Evolutionary conservation across 495 filamentous ascomycete species (phyloP).

Genomic region (Emericellopsis terricola): DNA sequence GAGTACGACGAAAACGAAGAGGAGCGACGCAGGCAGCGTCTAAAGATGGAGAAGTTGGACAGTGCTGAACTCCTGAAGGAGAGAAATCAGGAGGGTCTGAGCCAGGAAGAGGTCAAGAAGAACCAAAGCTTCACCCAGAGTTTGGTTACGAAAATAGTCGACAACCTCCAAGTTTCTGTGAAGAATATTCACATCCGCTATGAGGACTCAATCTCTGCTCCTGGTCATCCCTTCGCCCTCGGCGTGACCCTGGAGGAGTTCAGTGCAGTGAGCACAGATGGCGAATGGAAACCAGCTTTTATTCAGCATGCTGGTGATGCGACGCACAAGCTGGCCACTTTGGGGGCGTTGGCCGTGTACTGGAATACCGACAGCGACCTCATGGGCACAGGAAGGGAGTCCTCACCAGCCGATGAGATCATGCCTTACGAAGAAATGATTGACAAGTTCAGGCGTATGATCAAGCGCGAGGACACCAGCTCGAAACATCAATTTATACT

Average conservation of each 20-base stretch:
- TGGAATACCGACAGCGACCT: slow-evolving; percentile 91
- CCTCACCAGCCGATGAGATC: slow-evolving; percentile 32
- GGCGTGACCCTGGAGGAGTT: slow-evolving; percentile 87
- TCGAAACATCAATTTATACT: slow-evolving; percentile 77
- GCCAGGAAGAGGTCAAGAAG: slow-evolving; percentile 81
- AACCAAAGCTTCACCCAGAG: slow-evolving; percentile 94
- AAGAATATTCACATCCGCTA: slow-evolving; percentile 97
- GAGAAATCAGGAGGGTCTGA: slow-evolving; percentile 80
- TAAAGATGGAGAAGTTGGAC: slow-evolving; percentile 96
- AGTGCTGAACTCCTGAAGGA: slow-evolving; percentile 89
- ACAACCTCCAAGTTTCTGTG: slow-evolving; percentile 91
- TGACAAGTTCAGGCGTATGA: slow-evolving; percentile 53
- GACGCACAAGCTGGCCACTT: slow-evolving; percentile 80
- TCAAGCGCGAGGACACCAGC: slow-evolving; percentile 41
- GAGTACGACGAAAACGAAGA: slow-evolving; percentile 91
- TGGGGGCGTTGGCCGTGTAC: slow-evolving; percentile 79
- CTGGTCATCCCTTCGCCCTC: slow-evolving; percentile 84
- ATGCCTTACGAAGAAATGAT: slow-evolving; percentile 53
- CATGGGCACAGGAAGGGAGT: slow-evolving; percentile 58
- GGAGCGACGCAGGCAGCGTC: slow-evolving; percentile 53
- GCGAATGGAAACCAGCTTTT: slow-evolving; percentile 83
- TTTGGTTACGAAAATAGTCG: slow-evolving; percentile 84
- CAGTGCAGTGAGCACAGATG: slow-evolving; percentile 88
- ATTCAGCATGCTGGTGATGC: slow-evolving; percentile 67
- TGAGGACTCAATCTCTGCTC: slow-evolving; percentile 90